phyloP scores from a whole-genome alignment of 257 asterid species.

The Solanum pennellii region DNA sequence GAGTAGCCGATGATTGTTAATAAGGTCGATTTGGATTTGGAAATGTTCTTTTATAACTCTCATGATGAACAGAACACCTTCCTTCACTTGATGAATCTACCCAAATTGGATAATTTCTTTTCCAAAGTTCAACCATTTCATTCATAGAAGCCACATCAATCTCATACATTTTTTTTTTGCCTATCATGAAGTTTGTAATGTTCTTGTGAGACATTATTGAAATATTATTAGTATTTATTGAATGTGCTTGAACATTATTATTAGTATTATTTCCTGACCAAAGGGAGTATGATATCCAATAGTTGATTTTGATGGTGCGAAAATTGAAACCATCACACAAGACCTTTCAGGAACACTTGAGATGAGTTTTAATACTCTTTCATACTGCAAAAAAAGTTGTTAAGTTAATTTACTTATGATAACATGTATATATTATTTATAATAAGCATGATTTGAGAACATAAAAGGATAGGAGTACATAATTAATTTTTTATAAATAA shows the following conservation, averaged over 20 bases:
- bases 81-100: slow-evolving; percentile 26
- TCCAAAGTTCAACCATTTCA: too few species aligned
- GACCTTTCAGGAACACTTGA: slow-evolving; percentile 25
- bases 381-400: slow-evolving; percentile 11
- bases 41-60: slow-evolving; percentile 37
- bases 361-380: slow-evolving; percentile 8
- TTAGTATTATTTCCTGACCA: not conserved
- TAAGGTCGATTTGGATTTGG: slow-evolving; percentile 23
- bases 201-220: not conserved
- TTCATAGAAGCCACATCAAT: slow-evolving; percentile 30
- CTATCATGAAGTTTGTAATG: slow-evolving; percentile 5
- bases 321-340: not conserved
- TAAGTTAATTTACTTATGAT: not conserved
- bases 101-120: slow-evolving; percentile 53
- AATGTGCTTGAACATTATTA: not conserved
- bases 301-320: not conserved
- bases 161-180: slow-evolving; percentile 27
- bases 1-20: slow-evolving; percentile 12
- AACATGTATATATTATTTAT: not conserved
- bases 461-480: not conserved
- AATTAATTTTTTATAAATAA: too few species aligned
- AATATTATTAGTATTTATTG: not conserved
- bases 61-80: slow-evolving; percentile 29
- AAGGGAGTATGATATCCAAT: not conserved
- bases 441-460: not conserved